Evolutionary conservation across 257 asterid genomes (phyloP).

Genomic region (Solanum paucissectum): DNA sequence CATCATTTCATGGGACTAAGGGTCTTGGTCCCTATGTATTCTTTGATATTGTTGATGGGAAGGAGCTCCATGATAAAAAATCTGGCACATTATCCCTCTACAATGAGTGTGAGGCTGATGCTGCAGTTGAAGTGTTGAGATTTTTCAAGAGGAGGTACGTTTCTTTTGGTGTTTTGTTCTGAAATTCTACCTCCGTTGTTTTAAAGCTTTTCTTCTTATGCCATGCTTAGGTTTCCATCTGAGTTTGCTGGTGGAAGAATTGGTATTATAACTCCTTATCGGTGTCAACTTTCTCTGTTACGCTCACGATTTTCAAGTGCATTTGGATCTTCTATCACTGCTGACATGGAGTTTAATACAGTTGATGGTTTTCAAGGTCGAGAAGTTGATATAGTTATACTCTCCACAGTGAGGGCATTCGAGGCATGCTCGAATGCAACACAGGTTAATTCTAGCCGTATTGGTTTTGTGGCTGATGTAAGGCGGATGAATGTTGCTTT

Average conservation of each 20-base stretch:
- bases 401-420: conserved; percentile 92
- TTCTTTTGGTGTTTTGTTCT: conserved; percentile 3
- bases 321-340: conserved; percentile 70
- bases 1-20: conserved; percentile 66
- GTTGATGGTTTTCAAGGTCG: conserved; percentile 99
- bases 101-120: conserved; percentile 89
- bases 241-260: conserved; percentile 76
- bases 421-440: conserved; percentile 34
- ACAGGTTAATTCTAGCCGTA: conserved; percentile 31
- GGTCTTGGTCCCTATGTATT: conserved; percentile 86
- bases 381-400: conserved; percentile 83
- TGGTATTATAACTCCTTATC: conserved; percentile 89
- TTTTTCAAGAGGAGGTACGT: conserved; percentile 61
- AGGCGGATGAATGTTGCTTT: conserved; percentile 99
- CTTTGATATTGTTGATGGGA: conserved; percentile 83
- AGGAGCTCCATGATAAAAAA: conserved; percentile 75
- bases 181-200: neutral
- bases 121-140: conserved; percentile 74
- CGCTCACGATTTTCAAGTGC: conserved; percentile 75
- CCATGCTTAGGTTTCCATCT: conserved; percentile 55
- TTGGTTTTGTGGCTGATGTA: conserved; percentile 95
- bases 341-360: conserved; percentile 89
- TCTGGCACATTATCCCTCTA: conserved; percentile 59
- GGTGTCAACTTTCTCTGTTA: conserved; percentile 65
- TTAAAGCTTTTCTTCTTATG: conserved; percentile 9